phyloP scores from a whole-genome alignment of 2,329 filamentous ascomycete species.

The Lecanicillium sp. region DNA sequence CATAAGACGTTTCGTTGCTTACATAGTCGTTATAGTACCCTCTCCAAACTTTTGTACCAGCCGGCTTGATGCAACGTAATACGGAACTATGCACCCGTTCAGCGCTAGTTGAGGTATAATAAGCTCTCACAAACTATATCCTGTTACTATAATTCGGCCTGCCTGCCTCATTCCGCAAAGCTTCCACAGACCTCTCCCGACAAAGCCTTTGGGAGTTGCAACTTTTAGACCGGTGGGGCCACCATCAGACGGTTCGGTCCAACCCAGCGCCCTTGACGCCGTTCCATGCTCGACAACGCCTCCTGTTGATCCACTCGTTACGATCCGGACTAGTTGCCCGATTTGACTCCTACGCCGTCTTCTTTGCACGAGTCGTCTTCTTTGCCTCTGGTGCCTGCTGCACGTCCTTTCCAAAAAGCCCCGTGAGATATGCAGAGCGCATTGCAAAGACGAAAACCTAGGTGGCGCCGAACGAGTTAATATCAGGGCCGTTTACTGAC shows the following conservation, averaged over 20 bases:
- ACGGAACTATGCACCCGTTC: too few relatives aligned
- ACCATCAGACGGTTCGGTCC: not conserved
- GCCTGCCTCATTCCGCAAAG: too few relatives aligned
- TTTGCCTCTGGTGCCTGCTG: slow-evolving; percentile 9
- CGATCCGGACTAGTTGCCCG: slow-evolving; percentile 7
- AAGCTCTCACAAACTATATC: too few relatives aligned
- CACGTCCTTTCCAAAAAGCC: slow-evolving; percentile 45
- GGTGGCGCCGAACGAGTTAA: slow-evolving; percentile 1
- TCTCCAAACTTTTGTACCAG: too few relatives aligned
- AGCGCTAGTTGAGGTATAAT: too few relatives aligned
- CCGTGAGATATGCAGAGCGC: slow-evolving; percentile 49
- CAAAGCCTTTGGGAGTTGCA: too few relatives aligned
- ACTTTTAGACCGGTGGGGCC: not conserved
- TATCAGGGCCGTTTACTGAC: too few relatives aligned
- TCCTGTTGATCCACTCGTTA: slow-evolving; percentile 1
- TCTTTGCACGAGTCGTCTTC: slow-evolving; percentile 10
- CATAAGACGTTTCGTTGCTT: too few relatives aligned
- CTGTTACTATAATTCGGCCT: too few relatives aligned
- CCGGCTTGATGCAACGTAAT: too few relatives aligned
- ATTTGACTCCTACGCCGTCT: slow-evolving; percentile 16
- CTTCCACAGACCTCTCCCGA: too few relatives aligned
- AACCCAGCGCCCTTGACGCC: not conserved
- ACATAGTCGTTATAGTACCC: too few relatives aligned
- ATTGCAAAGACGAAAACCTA: slow-evolving; percentile 47
- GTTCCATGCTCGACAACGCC: not conserved